A percentile compares a stretch with the other conserved stretches of the same genome.
These are phyloP conservation scores for Penicillium sp. DNA, from an alignment of 2,329 filamentous ascomycete genomes.

Conservation along the genomic window DNA sequence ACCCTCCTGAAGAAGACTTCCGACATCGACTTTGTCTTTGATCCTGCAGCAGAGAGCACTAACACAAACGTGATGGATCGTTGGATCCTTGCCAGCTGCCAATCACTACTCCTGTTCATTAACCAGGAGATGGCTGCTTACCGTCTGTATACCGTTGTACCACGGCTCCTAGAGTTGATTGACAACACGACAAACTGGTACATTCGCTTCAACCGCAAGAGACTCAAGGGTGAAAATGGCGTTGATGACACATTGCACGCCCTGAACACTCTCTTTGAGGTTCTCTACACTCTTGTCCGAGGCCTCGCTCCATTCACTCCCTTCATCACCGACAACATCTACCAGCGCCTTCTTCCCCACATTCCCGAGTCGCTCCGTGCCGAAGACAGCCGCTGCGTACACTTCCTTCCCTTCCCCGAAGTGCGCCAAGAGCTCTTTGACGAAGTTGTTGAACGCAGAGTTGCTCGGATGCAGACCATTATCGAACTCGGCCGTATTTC, in stretches of 20 bases:
- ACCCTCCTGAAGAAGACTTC: slow-evolving; percentile 82
- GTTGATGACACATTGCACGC: slow-evolving; percentile 84
- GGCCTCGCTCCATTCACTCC: slow-evolving; percentile 92
- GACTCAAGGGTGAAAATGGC: slow-evolving; percentile 86
- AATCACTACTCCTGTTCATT: slow-evolving; percentile 86
- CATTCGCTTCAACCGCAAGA: slow-evolving; percentile 88
- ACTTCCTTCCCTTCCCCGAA: slow-evolving; percentile 87
- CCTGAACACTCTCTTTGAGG: slow-evolving; percentile 90
- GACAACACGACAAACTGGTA: slow-evolving; percentile 99
- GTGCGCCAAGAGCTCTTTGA: slow-evolving; percentile 88
- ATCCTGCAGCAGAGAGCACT: slow-evolving; percentile 69
- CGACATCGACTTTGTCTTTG: slow-evolving; percentile 72
- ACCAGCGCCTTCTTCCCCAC: slow-evolving; percentile 74
- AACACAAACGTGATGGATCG: slow-evolving; percentile 93
- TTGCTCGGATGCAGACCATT: slow-evolving; percentile 89
- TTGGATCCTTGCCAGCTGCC: slow-evolving; percentile 91
- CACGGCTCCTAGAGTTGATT: slow-evolving; percentile 75
- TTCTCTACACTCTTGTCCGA: slow-evolving; percentile 82
- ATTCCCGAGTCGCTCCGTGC: slow-evolving; percentile 70
- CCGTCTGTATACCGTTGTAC: slow-evolving; percentile 87
- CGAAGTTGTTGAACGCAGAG: slow-evolving; percentile 77
- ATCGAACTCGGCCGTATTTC: slow-evolving; percentile 87
- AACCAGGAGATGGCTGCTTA: slow-evolving; percentile 86
- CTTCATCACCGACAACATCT: slow-evolving; percentile 94
- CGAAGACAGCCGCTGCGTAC: slow-evolving; percentile 78